Evolutionary conservation across 106 monocot species (phyloP), one percentile per base, ranked within the genome.

Genomic region (Iris macrosiphon): DNA sequence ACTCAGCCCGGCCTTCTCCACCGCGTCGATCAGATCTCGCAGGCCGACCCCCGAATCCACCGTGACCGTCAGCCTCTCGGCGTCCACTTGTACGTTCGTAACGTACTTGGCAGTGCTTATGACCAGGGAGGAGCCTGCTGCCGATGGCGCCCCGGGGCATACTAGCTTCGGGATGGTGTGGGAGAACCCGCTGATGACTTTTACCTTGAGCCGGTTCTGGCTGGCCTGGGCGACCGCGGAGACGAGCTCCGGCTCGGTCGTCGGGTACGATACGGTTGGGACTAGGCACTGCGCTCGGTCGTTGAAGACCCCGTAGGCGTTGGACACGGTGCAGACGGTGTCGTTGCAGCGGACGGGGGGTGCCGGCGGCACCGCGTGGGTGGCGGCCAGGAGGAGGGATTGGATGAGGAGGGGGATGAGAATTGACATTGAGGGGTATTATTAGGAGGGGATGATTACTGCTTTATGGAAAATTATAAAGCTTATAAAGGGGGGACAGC

Each of bases 111-210:
- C 51, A 1, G 84, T 84, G 76, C 77, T 84, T 27, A 89, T 77
- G 26, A 89, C 67, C 7, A 84, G 6, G 2, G 83, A 59, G 32
- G 28, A 17, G 8, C 30, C n/a, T n/a, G n/a, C n/a, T n/a, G n/a
- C n/a, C n/a, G n/a, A n/a, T n/a, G n/a, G n/a, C n/a, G 50, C 14
- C 8, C 59, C 46, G 15, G 84, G 89, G 75, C 89, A 89, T 21
- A 68, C 70, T 2, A 89, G 62, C 30, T 74, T 84, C 8, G 89
- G 89, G 26, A 89, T 89, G 21, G 79, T 77, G 80, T 89, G 84
- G 16, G 80, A 69, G 80, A 80, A 89, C 5, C 70, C 80, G 59
- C 68, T 84, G 11, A 74, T 80, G 2, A 75, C 76, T 59, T 81
- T 89, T 4, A 73, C 65, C 15, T 61, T 84, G 31, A 57, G 62